Conservation (phyloP, 805 yeast species). For the Lipomyces yamadae region DNA sequence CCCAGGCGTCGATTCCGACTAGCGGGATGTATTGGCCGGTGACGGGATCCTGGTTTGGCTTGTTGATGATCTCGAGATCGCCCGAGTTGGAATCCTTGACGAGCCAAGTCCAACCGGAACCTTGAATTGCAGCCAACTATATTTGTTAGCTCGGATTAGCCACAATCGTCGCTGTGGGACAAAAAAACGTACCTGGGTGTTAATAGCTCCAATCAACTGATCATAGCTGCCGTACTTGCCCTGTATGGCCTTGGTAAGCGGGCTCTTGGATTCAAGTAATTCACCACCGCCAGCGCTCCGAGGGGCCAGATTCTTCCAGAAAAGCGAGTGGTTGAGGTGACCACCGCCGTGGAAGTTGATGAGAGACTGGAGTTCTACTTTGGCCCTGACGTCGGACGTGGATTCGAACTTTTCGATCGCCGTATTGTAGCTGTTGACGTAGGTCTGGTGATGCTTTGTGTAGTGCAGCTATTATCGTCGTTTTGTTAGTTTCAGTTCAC, state of each 20-base stretch:
- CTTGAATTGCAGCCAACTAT: slow-evolving; percentile 83
- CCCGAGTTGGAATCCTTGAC: slow-evolving; percentile 79
- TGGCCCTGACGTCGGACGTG: slow-evolving; percentile 68
- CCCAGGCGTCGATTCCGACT: slow-evolving; percentile 88
- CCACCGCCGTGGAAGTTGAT: slow-evolving; percentile 96
- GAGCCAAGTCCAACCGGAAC: slow-evolving; percentile 95
- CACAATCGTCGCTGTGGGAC: too few species aligned
- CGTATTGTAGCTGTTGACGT: slow-evolving; percentile 81
- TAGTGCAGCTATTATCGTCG: slow-evolving; percentile 56
- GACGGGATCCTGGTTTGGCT: slow-evolving; percentile 86
- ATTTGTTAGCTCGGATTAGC: background rate
- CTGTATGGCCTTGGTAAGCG: slow-evolving; percentile 61
- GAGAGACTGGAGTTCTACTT: slow-evolving; percentile 64
- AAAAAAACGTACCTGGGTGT: slow-evolving; percentile 45
- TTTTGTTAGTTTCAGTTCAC: too few species aligned
- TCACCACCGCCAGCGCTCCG: slow-evolving; percentile 71
- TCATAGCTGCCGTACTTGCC: slow-evolving; percentile 76
- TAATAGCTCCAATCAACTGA: slow-evolving; percentile 64
- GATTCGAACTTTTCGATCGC: slow-evolving; percentile 74
- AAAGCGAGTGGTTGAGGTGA: slow-evolving; percentile 78
- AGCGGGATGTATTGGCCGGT: slow-evolving; percentile 71
- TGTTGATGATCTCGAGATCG: slow-evolving; percentile 77
- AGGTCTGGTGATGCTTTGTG: slow-evolving; percentile 90
- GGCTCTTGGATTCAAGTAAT: slow-evolving; percentile 59
- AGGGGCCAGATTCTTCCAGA: slow-evolving; percentile 90